These are phyloP conservation scores for Yamadazyma pseudoaaseri DNA, from an alignment of 1,139 yeast species.

Conservation along the genomic window DNA sequence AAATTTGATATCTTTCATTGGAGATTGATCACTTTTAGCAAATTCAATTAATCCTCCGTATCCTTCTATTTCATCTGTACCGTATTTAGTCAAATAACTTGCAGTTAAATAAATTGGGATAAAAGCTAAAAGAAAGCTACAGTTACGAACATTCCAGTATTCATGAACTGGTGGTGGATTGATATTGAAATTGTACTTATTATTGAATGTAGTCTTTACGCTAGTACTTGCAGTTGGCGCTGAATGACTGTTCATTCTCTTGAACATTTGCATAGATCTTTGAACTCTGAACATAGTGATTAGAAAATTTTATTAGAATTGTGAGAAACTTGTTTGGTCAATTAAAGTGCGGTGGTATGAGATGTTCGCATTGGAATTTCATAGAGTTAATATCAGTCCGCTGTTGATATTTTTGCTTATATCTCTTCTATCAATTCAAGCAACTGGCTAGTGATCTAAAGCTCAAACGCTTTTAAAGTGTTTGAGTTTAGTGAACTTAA, in stretches of 20 bases:
- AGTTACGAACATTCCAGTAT: slow-evolving; percentile 46
- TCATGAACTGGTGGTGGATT: slow-evolving; percentile 50
- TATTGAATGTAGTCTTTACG: slow-evolving; percentile 33
- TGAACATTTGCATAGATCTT: slow-evolving; percentile 9
- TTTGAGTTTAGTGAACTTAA: too few species aligned
- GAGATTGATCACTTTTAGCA: slow-evolving; percentile 40
- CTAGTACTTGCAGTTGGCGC: slow-evolving; percentile 16
- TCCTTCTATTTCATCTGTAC: slow-evolving; percentile 30
- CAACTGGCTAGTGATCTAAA: too few species aligned
- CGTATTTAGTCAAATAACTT: slow-evolving; percentile 34
- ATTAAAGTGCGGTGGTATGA: neutral
- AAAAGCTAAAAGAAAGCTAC: slow-evolving; percentile 36
- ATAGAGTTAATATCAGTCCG: too few species aligned
- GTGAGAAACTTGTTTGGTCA: slow-evolving; percentile 10
- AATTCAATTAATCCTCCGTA: slow-evolving; percentile 33
- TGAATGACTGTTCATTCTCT: slow-evolving; percentile 34
- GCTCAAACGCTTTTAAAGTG: too few species aligned
- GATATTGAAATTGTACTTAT: slow-evolving; percentile 44
- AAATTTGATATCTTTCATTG: slow-evolving; percentile 34
- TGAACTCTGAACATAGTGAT: slow-evolving; percentile 9
- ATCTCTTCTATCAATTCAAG: too few species aligned
- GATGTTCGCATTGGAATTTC: too few species aligned
- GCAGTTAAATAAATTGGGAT: slow-evolving; percentile 37
- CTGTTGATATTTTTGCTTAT: too few species aligned
- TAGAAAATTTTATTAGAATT: slow-evolving; percentile 6